Evolutionary conservation across 2,329 filamentous ascomycete genomes (phyloP).

Genomic region (Neospermospora avenae): DNA sequence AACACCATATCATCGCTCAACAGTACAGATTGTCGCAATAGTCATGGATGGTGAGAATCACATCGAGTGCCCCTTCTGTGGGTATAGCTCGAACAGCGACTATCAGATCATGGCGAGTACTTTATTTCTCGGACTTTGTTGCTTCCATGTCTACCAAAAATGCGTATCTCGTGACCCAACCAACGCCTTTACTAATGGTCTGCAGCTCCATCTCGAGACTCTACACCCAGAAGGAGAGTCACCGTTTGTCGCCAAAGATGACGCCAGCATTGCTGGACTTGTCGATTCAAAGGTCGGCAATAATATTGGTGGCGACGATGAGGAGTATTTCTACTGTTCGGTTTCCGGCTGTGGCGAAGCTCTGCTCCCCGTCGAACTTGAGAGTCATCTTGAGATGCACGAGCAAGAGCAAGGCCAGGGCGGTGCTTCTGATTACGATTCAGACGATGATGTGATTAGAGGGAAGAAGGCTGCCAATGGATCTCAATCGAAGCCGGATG

Average conservation of each 20-base stretch:
- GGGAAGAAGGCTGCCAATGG: slow-evolving; percentile 12
- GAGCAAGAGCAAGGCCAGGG: slow-evolving; percentile 24
- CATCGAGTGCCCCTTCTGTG: slow-evolving; percentile 41
- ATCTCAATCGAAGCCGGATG: slow-evolving; percentile 17
- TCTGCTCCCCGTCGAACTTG: slow-evolving; percentile 50
- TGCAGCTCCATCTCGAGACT: slow-evolving; percentile 26
- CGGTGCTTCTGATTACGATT: slow-evolving; percentile 1
- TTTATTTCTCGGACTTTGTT: background rate
- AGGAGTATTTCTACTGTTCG: slow-evolving; percentile 51
- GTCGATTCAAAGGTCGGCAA: slow-evolving; percentile 20
- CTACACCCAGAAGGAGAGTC: slow-evolving; percentile 34
- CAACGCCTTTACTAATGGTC: background rate
- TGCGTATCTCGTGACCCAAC: background rate
- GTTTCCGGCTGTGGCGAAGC: slow-evolving; percentile 57
- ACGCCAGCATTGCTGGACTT: slow-evolving; percentile 26
- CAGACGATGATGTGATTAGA: slow-evolving; percentile 1
- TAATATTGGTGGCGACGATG: slow-evolving; percentile 27
- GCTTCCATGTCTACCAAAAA: background rate
- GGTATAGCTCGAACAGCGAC: slow-evolving; percentile 34
- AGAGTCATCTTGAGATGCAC: slow-evolving; percentile 59
- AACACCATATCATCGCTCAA: background rate
- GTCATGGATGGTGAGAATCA: slow-evolving; percentile 21
- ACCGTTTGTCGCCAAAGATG: slow-evolving; percentile 32
- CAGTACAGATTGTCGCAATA: background rate
- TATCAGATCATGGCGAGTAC: slow-evolving; percentile 40